Evolutionary conservation across 2,329 filamentous ascomycete species (phyloP).

Genomic region (Aspergillus texensis): DNA sequence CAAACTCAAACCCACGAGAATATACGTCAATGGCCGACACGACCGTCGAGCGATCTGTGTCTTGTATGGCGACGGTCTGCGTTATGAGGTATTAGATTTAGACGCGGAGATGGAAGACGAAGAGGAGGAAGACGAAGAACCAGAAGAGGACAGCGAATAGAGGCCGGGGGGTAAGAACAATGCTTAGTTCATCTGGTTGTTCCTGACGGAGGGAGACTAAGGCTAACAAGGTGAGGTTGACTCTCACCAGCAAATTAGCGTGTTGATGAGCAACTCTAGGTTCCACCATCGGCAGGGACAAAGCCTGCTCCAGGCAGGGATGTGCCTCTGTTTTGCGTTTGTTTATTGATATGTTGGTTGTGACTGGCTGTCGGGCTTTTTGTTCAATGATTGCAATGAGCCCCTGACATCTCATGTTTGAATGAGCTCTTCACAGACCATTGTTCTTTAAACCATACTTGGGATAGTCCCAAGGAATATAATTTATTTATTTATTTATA

Average conservation of each 20-base stretch:
- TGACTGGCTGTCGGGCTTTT: neutral
- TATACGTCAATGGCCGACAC: constrained; percentile 60
- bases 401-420: neutral
- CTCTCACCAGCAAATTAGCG: neutral
- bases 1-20: constrained; percentile 50
- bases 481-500: neutral
- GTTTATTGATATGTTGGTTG: neutral
- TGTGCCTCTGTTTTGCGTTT: neutral
- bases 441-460: neutral
- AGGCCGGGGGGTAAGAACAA: neutral
- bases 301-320: neutral
- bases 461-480: neutral
- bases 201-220: neutral
- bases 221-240: neutral
- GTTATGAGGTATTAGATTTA: constrained; percentile 61
- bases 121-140: constrained; percentile 30
- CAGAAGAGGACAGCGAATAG: constrained; percentile 8
- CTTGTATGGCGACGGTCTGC: constrained; percentile 55
- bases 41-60: constrained; percentile 57
- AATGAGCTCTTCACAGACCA: neutral
- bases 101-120: constrained; percentile 45
- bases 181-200: neutral
- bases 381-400: neutral
- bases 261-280: neutral
- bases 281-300: neutral